Evolutionary conservation across 495 filamentous ascomycete genomes (phyloP).

Genomic region (Sabuloglossum arenarium): DNA sequence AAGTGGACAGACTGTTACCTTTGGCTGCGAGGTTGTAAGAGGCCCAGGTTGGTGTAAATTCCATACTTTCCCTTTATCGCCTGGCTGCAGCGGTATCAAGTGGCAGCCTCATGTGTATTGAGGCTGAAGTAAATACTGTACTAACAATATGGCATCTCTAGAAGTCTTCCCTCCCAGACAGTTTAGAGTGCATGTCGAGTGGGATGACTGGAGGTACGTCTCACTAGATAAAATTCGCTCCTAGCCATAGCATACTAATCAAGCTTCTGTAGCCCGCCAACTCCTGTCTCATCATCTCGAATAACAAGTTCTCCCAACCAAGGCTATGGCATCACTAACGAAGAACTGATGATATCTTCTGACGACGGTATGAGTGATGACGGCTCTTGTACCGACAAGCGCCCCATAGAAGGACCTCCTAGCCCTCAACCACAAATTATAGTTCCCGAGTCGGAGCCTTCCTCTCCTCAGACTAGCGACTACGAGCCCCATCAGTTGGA

Average conservation of each 20-base stretch:
- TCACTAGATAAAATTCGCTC: not conserved
- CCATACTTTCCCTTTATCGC: not conserved
- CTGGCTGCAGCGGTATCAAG: not conserved
- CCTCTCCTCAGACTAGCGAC: not conserved
- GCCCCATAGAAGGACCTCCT: not conserved
- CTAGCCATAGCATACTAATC: not conserved
- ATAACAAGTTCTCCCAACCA: not conserved
- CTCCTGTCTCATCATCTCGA: not conserved
- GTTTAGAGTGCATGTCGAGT: conserved; percentile 1
- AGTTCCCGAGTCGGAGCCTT: not conserved
- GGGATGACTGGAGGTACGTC: conserved; percentile 1
- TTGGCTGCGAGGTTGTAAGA: not conserved
- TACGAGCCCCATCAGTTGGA: not conserved
- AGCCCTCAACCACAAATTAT: not conserved
- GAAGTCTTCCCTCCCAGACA: not conserved
- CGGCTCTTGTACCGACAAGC: not conserved
- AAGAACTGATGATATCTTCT: not conserved
- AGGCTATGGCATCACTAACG: not conserved
- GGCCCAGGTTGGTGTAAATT: not conserved
- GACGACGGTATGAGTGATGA: not conserved
- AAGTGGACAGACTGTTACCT: not conserved
- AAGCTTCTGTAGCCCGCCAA: not conserved
- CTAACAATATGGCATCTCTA: not conserved
- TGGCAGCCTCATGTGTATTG: not conserved
- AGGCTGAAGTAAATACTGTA: not conserved